Percentiles rank a stretch among this genome's conserved stretches.
phyloP scores from a whole-genome alignment of 2,329 filamentous ascomycete genomes.

The Coniochaeta hoffmannii region DNA sequence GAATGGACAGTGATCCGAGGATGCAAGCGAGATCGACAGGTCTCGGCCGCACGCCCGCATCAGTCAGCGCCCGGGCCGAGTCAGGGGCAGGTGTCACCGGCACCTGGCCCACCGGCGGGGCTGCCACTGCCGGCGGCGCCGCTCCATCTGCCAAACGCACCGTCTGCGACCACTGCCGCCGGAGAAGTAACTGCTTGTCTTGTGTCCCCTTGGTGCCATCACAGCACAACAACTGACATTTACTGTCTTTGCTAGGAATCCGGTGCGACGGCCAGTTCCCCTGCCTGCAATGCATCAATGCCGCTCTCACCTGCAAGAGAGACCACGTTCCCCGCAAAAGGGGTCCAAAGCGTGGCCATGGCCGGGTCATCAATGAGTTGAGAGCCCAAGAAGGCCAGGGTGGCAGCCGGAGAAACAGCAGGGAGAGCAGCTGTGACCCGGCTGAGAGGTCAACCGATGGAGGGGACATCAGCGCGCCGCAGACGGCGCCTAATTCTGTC shows the following conservation, averaged over 20 bases:
- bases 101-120: background rate
- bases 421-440: conserved; percentile 22
- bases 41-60: background rate
- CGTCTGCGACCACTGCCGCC: conserved; percentile 38
- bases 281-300: conserved; percentile 54
- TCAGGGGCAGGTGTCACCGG: background rate
- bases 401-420: conserved; percentile 28
- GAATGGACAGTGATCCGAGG: background rate
- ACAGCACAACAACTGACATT: conserved; percentile 10
- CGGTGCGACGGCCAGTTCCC: conserved; percentile 39
- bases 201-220: conserved; percentile 4
- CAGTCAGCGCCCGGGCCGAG: background rate
- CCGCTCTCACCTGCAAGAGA: conserved; percentile 54
- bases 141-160: conserved; percentile 22
- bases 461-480: conserved; percentile 4
- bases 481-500: conserved; percentile 8
- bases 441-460: conserved; percentile 4
- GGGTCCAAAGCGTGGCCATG: conserved; percentile 54
- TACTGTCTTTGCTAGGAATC: conserved; percentile 26
- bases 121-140: background rate
- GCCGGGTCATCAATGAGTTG: conserved; percentile 56
- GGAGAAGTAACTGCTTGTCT: conserved; percentile 26
- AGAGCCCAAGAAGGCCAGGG: conserved; percentile 40
- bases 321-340: conserved; percentile 59
- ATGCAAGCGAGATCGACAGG: background rate